Percentiles rank a stretch among this genome's conserved stretches.
Conservation (phyloP, 306 rosid species). For the Carpinus fangiana region DNA sequence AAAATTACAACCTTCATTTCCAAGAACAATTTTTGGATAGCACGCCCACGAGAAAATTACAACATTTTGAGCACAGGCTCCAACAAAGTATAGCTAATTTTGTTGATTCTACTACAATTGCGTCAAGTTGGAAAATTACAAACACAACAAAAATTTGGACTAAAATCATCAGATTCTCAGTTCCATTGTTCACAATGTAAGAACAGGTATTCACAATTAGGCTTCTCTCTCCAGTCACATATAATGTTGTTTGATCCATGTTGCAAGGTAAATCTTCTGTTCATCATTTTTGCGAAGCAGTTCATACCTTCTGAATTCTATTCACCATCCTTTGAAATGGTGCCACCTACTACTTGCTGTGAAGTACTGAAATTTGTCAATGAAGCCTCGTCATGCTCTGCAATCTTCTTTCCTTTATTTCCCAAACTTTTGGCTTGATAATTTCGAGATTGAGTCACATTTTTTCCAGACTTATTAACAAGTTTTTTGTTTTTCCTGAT, state of each 20-base stretch:
- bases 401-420: constrained; percentile 37
- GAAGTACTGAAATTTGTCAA: constrained; percentile 18
- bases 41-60: too few relatives aligned
- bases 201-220: neutral
- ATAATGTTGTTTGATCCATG: neutral
- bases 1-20: too few relatives aligned
- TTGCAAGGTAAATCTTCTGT: constrained; percentile 15
- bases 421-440: constrained; percentile 30
- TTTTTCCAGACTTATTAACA: constrained; percentile 36
- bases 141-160: neutral
- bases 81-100: neutral
- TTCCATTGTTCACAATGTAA: neutral
- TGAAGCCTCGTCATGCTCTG: constrained; percentile 15
- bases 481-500: constrained; percentile 46
- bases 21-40: too few relatives aligned
- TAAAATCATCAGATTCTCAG: neutral
- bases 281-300: neutral
- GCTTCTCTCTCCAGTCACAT: neutral
- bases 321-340: neutral
- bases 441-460: constrained; percentile 27
- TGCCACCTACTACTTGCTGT: constrained; percentile 14
- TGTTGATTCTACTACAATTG: neutral
- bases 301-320: constrained; percentile 6
- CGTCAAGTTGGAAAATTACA: neutral
- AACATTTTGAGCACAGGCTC: neutral